Base-by-base conservation (phyloP, 1,284 basidiomycete genomes). In the Puccinia triticina region DNA sequence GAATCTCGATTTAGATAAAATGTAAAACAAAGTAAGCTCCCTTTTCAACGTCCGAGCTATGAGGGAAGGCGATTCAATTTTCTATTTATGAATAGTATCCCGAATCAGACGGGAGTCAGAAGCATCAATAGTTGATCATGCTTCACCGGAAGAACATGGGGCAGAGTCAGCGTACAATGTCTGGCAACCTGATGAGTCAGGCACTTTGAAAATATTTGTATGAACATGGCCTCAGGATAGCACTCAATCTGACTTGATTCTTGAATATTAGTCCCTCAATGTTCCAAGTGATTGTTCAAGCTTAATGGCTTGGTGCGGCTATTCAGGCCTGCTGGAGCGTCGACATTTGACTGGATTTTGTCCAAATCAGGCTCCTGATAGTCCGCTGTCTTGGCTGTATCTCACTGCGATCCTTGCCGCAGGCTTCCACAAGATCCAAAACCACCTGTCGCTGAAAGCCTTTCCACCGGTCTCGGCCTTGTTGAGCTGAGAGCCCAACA, bases 1-100 rank as follows among this genome's bases (percentile, higher is more conserved):
- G 21, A 75, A 75, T 46, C 53, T 75, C 8, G 59, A 75, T 48
- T 57, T 75, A n/a, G 73, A 75, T 37, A 75, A 50, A 23, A 40
- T 75, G n/a, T 75, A 75, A 16, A 59, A 50, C 32, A 75, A 59
- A 59, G 73, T 75, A 57, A 40, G 55, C 11, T n/a, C 37, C 50
- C 29, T 21, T 50, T 59, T 23, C 37, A 12, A 59, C n/a, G 26
- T 18, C 26, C 40, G 2, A 29, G 55, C 29, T n/a, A 3, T 8
- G 3, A 46, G 26, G 21, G 40, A 29, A 5, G 21, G 14, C 14
- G 37, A 26, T 26, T 8, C 40, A 59, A 75, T 43, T 57, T 34
- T 57, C 29, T 40, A 18, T 57, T 37, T 40, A 26, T n/a, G n/a
- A 48, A 43, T 40, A 75, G 73, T 75, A 75, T 75, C 53, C 59